phyloP scores from a whole-genome alignment of 805 yeast species.

The Nakazawaea laoshanensis region DNA sequence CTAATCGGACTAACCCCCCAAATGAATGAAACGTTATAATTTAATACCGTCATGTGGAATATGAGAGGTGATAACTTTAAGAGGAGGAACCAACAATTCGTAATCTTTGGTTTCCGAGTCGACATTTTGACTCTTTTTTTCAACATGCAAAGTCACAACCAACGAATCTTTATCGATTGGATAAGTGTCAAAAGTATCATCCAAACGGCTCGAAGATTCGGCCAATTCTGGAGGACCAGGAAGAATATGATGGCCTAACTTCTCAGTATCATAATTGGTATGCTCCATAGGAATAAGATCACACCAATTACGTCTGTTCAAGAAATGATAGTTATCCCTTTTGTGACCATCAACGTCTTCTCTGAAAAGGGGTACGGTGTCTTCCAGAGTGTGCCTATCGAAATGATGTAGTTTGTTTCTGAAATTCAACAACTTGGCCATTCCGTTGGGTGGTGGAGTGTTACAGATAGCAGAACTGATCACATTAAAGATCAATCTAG shows the following conservation, averaged over 20 bases:
- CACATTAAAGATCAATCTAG: conserved; percentile 71
- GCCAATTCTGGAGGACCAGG: conserved; percentile 32
- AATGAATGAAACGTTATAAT: neutral
- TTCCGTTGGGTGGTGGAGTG: conserved; percentile 86
- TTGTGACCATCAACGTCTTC: conserved; percentile 45
- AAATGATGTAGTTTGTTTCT: conserved; percentile 65
- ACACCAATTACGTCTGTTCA: conserved; percentile 66
- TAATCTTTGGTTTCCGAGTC: conserved; percentile 53
- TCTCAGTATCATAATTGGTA: conserved; percentile 18
- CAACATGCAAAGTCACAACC: conserved; percentile 68
- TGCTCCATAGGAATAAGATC: conserved; percentile 47
- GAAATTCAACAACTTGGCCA: conserved; percentile 66
- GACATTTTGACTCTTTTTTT: conserved; percentile 41
- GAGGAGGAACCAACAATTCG: conserved; percentile 61
- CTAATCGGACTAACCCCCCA: neutral
- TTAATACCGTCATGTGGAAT: too few species aligned
- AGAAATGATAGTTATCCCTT: conserved; percentile 37
- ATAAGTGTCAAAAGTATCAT: conserved; percentile 28
- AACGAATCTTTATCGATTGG: conserved; percentile 50
- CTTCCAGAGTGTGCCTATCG: conserved; percentile 62
- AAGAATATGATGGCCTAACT: conserved; percentile 20
- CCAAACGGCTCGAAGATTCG: conserved; percentile 8
- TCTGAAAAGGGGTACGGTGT: conserved; percentile 65
- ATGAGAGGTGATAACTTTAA: too few species aligned
- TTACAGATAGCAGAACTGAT: conserved; percentile 87